A percentile compares a stretch with the other conserved stretches of the same genome.
Conservation (phyloP, 306 rosid genomes). For the Rosa multiflora region DNA sequence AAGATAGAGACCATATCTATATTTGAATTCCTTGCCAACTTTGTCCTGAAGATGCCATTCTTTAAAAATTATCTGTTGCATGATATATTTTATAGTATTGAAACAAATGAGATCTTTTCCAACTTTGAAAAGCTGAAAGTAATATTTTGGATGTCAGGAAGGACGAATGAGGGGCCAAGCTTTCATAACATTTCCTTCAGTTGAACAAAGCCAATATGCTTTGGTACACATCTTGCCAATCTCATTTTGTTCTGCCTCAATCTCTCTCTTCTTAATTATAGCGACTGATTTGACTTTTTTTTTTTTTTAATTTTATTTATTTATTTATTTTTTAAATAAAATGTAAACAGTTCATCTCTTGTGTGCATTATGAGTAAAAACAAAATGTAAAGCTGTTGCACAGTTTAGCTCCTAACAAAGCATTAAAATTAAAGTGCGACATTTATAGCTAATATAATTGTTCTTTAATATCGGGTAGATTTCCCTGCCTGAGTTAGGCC, state of each 20-base stretch:
- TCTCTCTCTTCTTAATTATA: not conserved
- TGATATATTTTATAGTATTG: not conserved
- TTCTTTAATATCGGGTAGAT: not conserved
- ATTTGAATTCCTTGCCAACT: not conserved
- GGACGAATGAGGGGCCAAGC: slow-evolving; percentile 99
- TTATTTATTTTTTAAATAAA: not conserved
- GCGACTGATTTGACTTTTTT: not conserved
- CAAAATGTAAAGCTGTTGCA: not conserved
- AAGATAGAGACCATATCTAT: not conserved
- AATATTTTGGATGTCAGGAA: slow-evolving; percentile 59
- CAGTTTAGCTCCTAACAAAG: not conserved
- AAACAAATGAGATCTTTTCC: not conserved
- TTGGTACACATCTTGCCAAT: slow-evolving; percentile 49
- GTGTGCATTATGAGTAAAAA: not conserved
- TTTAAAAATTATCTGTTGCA: not conserved
- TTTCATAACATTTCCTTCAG: slow-evolving; percentile 82
- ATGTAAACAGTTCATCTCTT: not conserved
- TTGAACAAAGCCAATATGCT: slow-evolving; percentile 78
- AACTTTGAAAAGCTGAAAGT: not conserved
- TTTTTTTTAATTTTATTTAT: too few relatives aligned
- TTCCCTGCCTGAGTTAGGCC: not conserved
- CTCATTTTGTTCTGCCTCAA: not conserved
- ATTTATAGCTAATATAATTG: not conserved
- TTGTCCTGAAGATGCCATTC: not conserved
- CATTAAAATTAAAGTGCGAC: not conserved